phyloP scores from a whole-genome alignment of 257 asterid species.

The Solanum gandarillasii region DNA sequence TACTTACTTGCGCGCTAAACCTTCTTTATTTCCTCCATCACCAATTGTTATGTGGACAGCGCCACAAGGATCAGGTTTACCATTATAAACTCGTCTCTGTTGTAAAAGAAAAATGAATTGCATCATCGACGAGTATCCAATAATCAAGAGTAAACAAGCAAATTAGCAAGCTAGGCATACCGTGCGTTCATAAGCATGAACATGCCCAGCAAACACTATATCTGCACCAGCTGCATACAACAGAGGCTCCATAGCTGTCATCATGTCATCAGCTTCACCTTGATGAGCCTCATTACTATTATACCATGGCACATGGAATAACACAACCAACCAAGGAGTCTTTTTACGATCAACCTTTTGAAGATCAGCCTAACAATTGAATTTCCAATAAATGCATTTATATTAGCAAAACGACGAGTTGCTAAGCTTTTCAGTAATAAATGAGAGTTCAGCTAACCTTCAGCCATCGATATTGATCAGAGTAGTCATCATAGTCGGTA shows the following conservation, averaged over 20 bases:
- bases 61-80: conserved; percentile 60
- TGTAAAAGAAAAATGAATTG: conserved; percentile 4
- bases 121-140: not conserved
- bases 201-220: conserved; percentile 70
- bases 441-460: conserved; percentile 38
- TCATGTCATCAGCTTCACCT: conserved; percentile 84
- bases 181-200: conserved; percentile 94
- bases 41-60: conserved; percentile 86
- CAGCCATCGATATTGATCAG: conserved; percentile 77
- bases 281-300: conserved; percentile 82
- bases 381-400: not conserved
- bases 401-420: not conserved
- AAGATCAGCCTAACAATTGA: conserved; percentile 58
- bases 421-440: not conserved
- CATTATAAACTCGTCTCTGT: conserved; percentile 59
- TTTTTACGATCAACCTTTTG: conserved; percentile 49
- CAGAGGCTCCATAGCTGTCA: conserved; percentile 70
- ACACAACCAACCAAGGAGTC: conserved; percentile 75
- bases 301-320: conserved; percentile 95
- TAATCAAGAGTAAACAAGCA: not conserved
- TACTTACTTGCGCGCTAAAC: conserved; percentile 66
- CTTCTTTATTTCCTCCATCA: conserved; percentile 93
- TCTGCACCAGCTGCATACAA: conserved; percentile 68
- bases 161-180: conserved; percentile 22
- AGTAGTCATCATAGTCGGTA: conserved; percentile 43